A percentile compares a stretch with the other conserved stretches of the same genome.
Evolutionary conservation across 345 rosid genomes (phyloP).

Genomic region (Crucihimalaya himalaica): DNA sequence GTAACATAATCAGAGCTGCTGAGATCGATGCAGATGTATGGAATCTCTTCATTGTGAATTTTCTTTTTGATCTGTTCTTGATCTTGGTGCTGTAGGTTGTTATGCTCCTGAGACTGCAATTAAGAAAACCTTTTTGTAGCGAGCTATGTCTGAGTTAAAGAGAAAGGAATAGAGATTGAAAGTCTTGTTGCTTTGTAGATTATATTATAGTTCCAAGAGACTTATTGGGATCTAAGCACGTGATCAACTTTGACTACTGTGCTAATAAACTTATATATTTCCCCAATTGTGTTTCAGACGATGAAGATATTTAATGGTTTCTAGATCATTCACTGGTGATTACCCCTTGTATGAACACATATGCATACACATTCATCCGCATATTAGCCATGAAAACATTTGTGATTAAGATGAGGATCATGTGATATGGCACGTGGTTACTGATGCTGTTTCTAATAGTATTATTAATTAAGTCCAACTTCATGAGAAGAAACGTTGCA

Average conservation of each 20-base stretch:
- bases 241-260: conserved; percentile 40
- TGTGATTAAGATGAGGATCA: conserved; percentile 24
- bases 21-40: conserved; percentile 40
- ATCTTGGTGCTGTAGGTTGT: conserved; percentile 1
- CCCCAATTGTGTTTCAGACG: conserved; percentile 25
- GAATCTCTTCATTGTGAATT: conserved; percentile 50
- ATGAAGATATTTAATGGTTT: conserved; percentile 20
- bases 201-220: conserved; percentile 20
- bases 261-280: conserved; percentile 14
- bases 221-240: conserved; percentile 43
- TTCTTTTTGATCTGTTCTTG: conserved; percentile 25
- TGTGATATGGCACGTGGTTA: conserved; percentile 38
- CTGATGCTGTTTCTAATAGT: conserved; percentile 29
- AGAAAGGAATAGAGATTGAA: conserved; percentile 23
- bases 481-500: conserved; percentile 33
- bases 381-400: conserved; percentile 10
- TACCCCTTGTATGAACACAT: background rate
- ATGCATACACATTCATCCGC: conserved; percentile 9
- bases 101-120: conserved; percentile 23
- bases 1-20: conserved; percentile 45
- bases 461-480: conserved; percentile 17
- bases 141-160: conserved; percentile 11
- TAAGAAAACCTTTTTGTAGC: conserved; percentile 8
- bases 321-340: conserved; percentile 23
- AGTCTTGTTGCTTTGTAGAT: conserved; percentile 31